Base-by-base conservation (phyloP, 805 yeast genomes). In the Maudiozyma turicensis region DNA sequence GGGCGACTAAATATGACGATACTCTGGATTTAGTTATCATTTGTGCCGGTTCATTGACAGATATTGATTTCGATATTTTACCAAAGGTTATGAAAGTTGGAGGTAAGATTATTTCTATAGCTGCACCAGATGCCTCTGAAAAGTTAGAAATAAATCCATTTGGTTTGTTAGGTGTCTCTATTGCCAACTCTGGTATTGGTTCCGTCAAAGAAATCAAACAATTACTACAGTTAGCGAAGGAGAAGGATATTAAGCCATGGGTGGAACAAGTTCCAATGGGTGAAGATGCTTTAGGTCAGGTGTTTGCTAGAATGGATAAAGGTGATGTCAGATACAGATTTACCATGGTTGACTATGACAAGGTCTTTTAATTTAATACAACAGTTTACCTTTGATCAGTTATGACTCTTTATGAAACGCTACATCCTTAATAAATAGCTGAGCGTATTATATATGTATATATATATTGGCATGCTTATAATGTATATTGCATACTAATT, bases 321-420 rank as follows among this genome's bases (percentile, higher is more conserved):
- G 79, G 79, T 57, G 79, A 77, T 54, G 77, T 75, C 26, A 73
- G 73, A 54, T 78, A 74, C 58, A 73, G 82, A 68, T 75, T 74
- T 55, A 78, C 76, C 26, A 70, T 77, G 52, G 73, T 76, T 35
- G 74, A 73, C 38, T 76, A 65, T 53, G 77, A 73, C 54, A 70
- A 76, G 40, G 53, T 51, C 46, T 58, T 58, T 20, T 40, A 32
- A 32, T n/a, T n/a, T n/a, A n/a, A n/a, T n/a, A n/a, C n/a, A n/a
- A n/a, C n/a, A n/a, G n/a, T n/a, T n/a, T n/a, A n/a, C n/a, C n/a
- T n/a, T n/a, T n/a, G n/a, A n/a, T n/a, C n/a, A n/a, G n/a, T n/a
- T n/a, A n/a, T n/a, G n/a, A n/a, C n/a, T n/a, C n/a, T n/a, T n/a
- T n/a, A n/a, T n/a, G n/a, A n/a, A n/a, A n/a, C n/a, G n/a, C n/a